Evolutionary conservation across 768 basidiomycete species (phyloP).

Genomic region (Russula sp.): DNA sequence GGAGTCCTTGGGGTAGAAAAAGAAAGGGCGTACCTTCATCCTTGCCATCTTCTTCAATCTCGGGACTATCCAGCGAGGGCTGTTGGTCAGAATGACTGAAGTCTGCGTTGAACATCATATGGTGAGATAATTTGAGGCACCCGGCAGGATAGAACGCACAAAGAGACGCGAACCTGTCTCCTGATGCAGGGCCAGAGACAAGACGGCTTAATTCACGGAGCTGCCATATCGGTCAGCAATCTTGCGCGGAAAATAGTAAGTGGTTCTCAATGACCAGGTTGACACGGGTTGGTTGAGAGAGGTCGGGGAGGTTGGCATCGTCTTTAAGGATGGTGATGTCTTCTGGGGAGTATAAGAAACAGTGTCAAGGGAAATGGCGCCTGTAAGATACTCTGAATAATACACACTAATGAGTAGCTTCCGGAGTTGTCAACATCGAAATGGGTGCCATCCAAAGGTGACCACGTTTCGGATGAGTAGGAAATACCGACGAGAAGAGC

Average conservation of each 20-base stretch:
- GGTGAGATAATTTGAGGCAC: not conserved
- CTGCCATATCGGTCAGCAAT: conserved; percentile 1
- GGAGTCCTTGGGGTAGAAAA: too few relatives aligned
- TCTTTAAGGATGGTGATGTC: conserved; percentile 21
- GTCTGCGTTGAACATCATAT: conserved; percentile 5
- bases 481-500: conserved; percentile 22
- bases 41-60: conserved; percentile 22
- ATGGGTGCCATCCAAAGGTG: conserved; percentile 1
- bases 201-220: conserved; percentile 17
- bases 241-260: not conserved
- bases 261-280: conserved; percentile 15
- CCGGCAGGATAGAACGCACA: conserved; percentile 18
- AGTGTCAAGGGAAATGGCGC: not conserved
- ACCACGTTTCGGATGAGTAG: conserved; percentile 5
- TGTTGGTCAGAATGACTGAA: conserved; percentile 26
- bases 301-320: not conserved
- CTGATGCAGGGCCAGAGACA: conserved; percentile 20
- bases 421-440: conserved; percentile 5
- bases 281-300: conserved; percentile 11
- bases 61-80: not conserved
- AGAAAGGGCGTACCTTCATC: conserved; percentile 22
- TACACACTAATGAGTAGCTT: conserved; percentile 13
- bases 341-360: not conserved
- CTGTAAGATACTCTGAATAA: not conserved
- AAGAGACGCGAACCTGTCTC: conserved; percentile 24